phyloP scores from a whole-genome alignment of 2,329 filamentous ascomycete genomes.

The Cytospora piceae region DNA sequence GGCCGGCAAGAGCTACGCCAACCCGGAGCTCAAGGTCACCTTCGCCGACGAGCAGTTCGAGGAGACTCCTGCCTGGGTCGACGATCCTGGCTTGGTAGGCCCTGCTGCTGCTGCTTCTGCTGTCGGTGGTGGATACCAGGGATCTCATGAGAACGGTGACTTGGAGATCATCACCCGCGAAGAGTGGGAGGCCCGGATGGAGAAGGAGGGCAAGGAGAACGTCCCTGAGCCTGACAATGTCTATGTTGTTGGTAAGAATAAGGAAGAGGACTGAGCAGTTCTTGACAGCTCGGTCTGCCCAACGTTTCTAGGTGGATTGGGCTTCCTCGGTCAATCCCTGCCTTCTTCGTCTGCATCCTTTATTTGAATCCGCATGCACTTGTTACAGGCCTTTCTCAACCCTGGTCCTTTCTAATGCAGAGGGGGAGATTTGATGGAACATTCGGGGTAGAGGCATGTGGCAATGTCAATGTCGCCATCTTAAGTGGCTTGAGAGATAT shows the following conservation, averaged over 20 bases:
- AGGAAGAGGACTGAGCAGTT: not conserved
- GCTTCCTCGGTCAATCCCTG: not conserved
- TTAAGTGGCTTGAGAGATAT: not conserved
- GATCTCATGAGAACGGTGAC: not conserved
- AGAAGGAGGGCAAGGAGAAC: slow-evolving; percentile 31
- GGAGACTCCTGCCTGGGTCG: slow-evolving; percentile 14
- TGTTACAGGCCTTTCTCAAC: too few relatives aligned
- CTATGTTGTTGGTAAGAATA: not conserved
- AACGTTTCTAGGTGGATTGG: not conserved
- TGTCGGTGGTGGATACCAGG: not conserved
- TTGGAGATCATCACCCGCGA: slow-evolving; percentile 34
- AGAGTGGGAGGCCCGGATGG: slow-evolving; percentile 38
- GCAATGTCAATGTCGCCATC: not conserved
- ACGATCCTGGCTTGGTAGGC: not conserved
- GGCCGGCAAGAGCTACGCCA: slow-evolving; percentile 41
- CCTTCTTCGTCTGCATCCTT: not conserved
- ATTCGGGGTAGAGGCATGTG: not conserved
- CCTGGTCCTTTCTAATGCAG: not conserved
- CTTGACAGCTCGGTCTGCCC: not conserved
- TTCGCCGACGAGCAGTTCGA: slow-evolving; percentile 39
- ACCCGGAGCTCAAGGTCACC: slow-evolving; percentile 43
- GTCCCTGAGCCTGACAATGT: not conserved
- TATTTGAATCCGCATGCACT: too few relatives aligned
- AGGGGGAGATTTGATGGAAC: too few relatives aligned
- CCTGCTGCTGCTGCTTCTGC: not conserved